Conservation (phyloP, 495 filamentous ascomycete genomes). For the Neurospora pannonica region DNA sequence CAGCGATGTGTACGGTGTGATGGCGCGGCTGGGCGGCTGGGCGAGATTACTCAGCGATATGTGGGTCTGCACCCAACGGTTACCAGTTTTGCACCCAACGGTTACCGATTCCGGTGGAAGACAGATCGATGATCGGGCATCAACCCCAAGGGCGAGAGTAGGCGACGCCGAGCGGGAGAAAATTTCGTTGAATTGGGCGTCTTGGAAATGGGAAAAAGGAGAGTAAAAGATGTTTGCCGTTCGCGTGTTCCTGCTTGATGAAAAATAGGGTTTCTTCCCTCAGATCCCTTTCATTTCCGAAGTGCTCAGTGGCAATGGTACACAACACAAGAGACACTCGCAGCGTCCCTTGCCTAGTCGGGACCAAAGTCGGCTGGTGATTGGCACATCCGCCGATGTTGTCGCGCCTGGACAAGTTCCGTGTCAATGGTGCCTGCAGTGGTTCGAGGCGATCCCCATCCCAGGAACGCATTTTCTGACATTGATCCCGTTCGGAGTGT, state of each 20-base stretch:
- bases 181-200: not conserved
- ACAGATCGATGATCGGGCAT: not conserved
- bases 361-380: not conserved
- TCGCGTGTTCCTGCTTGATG: not conserved
- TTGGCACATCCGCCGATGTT: not conserved
- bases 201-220: not conserved
- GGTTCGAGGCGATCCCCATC: not conserved
- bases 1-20: no score
- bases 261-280: not conserved
- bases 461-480: not conserved
- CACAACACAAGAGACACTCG: not conserved
- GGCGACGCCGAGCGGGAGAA: not conserved
- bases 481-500: not conserved
- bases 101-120: no score
- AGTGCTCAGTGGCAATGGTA: not conserved
- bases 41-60: no score
- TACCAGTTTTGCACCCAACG: no score
- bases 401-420: not conserved
- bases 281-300: not conserved
- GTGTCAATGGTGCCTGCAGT: not conserved
- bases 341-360: not conserved
- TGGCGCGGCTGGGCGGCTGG: no score
- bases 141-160: not conserved
- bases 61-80: no score
- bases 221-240: not conserved